Evolutionary conservation across 2,329 filamentous ascomycete genomes (phyloP).

Genomic region (Fusarium fujikuroi): DNA sequence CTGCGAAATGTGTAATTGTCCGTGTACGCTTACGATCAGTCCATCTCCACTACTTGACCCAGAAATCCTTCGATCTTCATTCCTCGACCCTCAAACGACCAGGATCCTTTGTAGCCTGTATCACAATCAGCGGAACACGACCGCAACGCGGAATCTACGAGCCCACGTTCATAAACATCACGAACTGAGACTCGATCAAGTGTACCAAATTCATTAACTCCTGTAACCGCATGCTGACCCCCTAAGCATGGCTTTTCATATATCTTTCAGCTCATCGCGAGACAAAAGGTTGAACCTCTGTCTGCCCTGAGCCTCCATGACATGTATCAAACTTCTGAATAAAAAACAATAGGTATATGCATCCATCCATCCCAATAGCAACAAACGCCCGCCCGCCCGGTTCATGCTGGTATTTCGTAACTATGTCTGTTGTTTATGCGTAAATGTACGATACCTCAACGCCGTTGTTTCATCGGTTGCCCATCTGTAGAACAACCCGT

Average conservation of each 20-base stretch:
- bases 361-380: constrained; percentile 21
- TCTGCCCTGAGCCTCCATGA: not conserved
- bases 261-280: constrained; percentile 2
- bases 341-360: constrained; percentile 45
- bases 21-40: not conserved
- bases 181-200: not conserved
- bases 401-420: constrained; percentile 43
- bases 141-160: not conserved
- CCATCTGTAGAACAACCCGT: constrained; percentile 17
- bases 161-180: not conserved
- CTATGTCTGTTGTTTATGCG: constrained; percentile 36
- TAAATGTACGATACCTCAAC: constrained; percentile 40
- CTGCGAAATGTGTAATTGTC: not conserved
- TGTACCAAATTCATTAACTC: constrained; percentile 26
- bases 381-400: constrained; percentile 40
- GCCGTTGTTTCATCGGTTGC: constrained; percentile 36
- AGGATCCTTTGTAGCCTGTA: not conserved
- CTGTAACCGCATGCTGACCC: constrained; percentile 5
- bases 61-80: constrained; percentile 3
- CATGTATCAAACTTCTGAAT: constrained; percentile 21
- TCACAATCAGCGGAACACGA: not conserved
- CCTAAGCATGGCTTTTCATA: constrained; percentile 32
- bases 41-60: not conserved
- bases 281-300: constrained; percentile 4
- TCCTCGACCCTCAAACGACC: not conserved